Evolutionary conservation across 2,329 filamentous ascomycete species (phyloP).

Genomic region (Xylariaceae sp.): DNA sequence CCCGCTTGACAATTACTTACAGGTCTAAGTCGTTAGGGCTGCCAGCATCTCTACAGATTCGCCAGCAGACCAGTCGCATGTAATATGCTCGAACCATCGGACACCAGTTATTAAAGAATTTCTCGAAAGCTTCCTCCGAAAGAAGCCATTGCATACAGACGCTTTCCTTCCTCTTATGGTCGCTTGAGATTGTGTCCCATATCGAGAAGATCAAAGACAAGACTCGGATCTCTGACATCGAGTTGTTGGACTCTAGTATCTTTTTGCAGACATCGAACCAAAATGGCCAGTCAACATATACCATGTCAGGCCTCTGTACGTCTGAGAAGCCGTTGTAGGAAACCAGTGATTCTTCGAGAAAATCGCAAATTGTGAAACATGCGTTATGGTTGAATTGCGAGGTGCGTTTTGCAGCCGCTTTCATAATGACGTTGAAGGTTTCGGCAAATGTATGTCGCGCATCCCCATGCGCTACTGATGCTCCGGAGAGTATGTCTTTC

Average conservation of each 20-base stretch:
- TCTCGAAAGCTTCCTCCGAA: constrained; percentile 69
- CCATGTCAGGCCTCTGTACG: constrained; percentile 26
- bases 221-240: constrained; percentile 82
- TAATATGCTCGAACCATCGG: constrained; percentile 93
- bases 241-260: constrained; percentile 80
- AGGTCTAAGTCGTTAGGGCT: constrained; percentile 59
- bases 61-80: constrained; percentile 87
- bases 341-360: constrained; percentile 74
- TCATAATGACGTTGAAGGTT: constrained; percentile 68
- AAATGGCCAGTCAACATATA: constrained; percentile 72
- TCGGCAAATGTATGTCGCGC: constrained; percentile 69
- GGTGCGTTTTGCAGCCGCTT: constrained; percentile 68
- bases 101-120: constrained; percentile 89
- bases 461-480: constrained; percentile 31
- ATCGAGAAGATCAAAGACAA: constrained; percentile 76
- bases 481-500: constrained; percentile 66
- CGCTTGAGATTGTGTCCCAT: constrained; percentile 68
- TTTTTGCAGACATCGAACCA: constrained; percentile 77
- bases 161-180: constrained; percentile 62
- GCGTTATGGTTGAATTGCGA: constrained; percentile 78
- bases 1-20: constrained; percentile 45
- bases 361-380: constrained; percentile 87
- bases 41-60: constrained; percentile 72
- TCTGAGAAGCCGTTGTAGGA: constrained; percentile 51
- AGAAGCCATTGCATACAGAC: constrained; percentile 75